Evolutionary conservation across 2,329 filamentous ascomycete species (phyloP).

Genomic region (Penicillium sp.): DNA sequence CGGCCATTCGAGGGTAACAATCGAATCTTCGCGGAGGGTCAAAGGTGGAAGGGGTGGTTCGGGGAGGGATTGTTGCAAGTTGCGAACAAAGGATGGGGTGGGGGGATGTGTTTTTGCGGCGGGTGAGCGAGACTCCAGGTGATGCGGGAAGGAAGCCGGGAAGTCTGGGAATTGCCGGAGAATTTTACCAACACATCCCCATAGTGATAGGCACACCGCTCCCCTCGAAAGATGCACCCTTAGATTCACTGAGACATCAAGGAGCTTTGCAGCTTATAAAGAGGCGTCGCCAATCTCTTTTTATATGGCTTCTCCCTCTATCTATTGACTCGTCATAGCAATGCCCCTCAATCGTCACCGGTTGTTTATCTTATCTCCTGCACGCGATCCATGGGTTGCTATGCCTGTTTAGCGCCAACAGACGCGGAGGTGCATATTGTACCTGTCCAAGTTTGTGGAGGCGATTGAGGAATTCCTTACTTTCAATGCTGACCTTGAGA

Average conservation of each 20-base stretch:
- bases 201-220: conserved; percentile 20
- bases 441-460: neutral
- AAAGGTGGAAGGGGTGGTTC: neutral
- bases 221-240: neutral
- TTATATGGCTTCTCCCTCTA: neutral
- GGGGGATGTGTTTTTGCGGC: neutral
- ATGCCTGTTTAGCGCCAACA: neutral
- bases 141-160: conserved; percentile 14
- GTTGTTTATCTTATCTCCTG: conserved; percentile 28
- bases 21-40: conserved; percentile 4
- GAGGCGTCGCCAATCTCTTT: neutral
- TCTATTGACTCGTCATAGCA: conserved; percentile 2
- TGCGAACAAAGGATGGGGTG: neutral
- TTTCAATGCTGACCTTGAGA: too few species aligned
- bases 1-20: conserved; percentile 18
- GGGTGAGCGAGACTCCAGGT: neutral
- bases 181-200: conserved; percentile 16
- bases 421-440: neutral
- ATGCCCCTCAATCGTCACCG: conserved; percentile 25
- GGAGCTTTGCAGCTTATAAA: neutral
- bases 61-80: neutral
- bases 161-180: conserved; percentile 18
- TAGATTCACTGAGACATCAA: neutral
- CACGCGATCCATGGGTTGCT: conserved; percentile 11
- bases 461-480: too few species aligned